Conservation (phyloP, 2,329 filamentous ascomycete species). For the Pyrenophora graminea region DNA sequence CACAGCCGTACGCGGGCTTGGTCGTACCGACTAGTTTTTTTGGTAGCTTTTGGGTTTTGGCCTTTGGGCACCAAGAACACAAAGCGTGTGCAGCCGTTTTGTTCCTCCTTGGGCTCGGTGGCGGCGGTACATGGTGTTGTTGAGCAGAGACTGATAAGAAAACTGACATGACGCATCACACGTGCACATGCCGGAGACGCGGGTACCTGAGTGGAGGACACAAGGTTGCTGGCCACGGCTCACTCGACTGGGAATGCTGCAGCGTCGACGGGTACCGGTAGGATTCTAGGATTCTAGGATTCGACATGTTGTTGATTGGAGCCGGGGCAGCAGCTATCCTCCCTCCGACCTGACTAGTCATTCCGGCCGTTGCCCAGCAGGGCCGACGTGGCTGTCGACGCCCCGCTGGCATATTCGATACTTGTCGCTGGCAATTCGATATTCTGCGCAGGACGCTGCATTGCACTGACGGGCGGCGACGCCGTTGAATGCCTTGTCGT, state of each 20-base stretch:
- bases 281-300: not conserved
- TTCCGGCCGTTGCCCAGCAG: slow-evolving; percentile 25
- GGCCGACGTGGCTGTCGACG: slow-evolving; percentile 39
- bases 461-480: slow-evolving; percentile 16
- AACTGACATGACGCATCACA: not conserved
- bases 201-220: slow-evolving; percentile 24
- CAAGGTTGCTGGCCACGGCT: slow-evolving; percentile 6
- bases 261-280: not conserved
- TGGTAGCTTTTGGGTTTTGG: too few relatives aligned
- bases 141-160: slow-evolving; percentile 1
- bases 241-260: too few relatives aligned
- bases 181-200: slow-evolving; percentile 10
- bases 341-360: slow-evolving; percentile 18
- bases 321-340: slow-evolving; percentile 7
- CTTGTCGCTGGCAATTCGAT: not conserved
- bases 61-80: slow-evolving; percentile 16
- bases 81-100: slow-evolving; percentile 13
- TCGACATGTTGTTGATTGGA: slow-evolving; percentile 17
- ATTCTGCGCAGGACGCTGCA: slow-evolving; percentile 9
- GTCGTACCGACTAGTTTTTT: not conserved
- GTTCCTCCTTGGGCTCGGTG: slow-evolving; percentile 1
- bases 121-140: not conserved
- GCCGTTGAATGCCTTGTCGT: slow-evolving; percentile 20
- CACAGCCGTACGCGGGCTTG: slow-evolving; percentile 18
- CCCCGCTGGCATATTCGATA: slow-evolving; percentile 25